phyloP scores from a whole-genome alignment of 192 early-diverging fungal species.

The Coemansia sp. region DNA sequence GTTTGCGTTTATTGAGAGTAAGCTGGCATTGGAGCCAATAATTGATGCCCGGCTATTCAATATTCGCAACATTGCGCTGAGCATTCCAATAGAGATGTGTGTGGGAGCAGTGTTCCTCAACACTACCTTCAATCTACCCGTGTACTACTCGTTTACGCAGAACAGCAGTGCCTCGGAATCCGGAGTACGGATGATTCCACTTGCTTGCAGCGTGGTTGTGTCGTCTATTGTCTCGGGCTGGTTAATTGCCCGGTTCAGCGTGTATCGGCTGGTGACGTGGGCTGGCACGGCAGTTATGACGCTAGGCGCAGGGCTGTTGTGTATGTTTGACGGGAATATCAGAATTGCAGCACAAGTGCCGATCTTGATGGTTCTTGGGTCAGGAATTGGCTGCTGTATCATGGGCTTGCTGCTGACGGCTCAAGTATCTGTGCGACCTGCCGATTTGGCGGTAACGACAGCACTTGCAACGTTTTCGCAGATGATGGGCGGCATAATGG shows the following conservation, averaged over 20 bases:
- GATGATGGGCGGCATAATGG: constrained; percentile 54
- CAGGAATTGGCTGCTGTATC: constrained; percentile 52
- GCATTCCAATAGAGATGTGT: constrained; percentile 44
- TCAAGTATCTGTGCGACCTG: constrained; percentile 37
- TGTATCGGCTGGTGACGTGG: constrained; percentile 36
- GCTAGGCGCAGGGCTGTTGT: constrained; percentile 43
- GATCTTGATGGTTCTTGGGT: constrained; percentile 43
- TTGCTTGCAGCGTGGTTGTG: constrained; percentile 44
- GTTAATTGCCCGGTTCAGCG: constrained; percentile 49
- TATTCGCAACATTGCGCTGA: constrained; percentile 59
- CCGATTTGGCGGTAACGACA: constrained; percentile 46
- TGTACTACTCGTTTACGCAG: constrained; percentile 51
- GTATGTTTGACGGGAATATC: constrained; percentile 41
- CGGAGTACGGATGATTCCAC: constrained; percentile 47
- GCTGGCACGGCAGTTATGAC: constrained; percentile 42
- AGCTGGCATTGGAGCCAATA: constrained; percentile 75
- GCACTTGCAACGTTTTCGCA: constrained; percentile 53
- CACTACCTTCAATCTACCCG: constrained; percentile 53
- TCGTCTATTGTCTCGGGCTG: constrained; percentile 41
- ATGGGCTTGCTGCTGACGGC: constrained; percentile 48
- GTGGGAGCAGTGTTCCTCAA: constrained; percentile 53
- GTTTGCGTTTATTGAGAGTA: constrained; percentile 69
- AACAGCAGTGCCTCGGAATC: constrained; percentile 50
- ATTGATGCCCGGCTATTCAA: constrained; percentile 65
- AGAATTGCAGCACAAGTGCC: constrained; percentile 38